A percentile compares a stretch with the other conserved stretches of the same genome.
Evolutionary conservation across 2,329 filamentous ascomycete species (phyloP).

Genomic region (Samsoniella hepiali): DNA sequence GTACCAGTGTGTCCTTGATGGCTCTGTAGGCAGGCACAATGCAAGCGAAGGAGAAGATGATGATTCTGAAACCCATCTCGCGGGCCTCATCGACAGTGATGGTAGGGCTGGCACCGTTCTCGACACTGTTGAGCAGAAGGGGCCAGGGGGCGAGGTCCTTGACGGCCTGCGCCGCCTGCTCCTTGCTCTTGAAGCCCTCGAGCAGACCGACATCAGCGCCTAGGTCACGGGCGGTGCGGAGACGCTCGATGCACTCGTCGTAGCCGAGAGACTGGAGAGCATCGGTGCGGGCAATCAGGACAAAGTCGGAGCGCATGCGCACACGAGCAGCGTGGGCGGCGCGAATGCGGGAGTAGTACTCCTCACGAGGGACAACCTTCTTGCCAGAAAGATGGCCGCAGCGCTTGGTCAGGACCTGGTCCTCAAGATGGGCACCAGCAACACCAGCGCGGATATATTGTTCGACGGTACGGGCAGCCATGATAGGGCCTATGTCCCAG

Average conservation of each 20-base stretch:
- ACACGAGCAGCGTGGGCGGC: conserved; percentile 52
- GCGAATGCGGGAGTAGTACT: conserved; percentile 52
- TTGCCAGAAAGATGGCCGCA: conserved; percentile 64
- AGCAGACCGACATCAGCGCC: conserved; percentile 60
- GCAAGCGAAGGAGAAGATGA: conserved; percentile 53
- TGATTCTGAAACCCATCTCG: conserved; percentile 55
- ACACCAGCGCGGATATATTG: conserved; percentile 54
- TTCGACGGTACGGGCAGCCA: conserved; percentile 50
- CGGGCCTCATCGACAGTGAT: conserved; percentile 51
- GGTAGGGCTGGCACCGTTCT: conserved; percentile 53
- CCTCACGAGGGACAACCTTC: conserved; percentile 51
- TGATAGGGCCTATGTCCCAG: conserved; percentile 38
- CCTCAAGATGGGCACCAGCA: conserved; percentile 59
- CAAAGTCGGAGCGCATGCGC: conserved; percentile 51
- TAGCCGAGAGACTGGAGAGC: conserved; percentile 56
- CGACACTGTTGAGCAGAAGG: conserved; percentile 56
- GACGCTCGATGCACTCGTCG: conserved; percentile 50
- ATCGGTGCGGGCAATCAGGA: conserved; percentile 64
- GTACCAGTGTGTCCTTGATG: conserved; percentile 37
- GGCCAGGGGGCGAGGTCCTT: conserved; percentile 47
- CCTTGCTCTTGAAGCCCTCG: conserved; percentile 53
- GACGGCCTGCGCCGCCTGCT: conserved; percentile 47
- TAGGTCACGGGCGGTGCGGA: conserved; percentile 48
- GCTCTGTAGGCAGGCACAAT: conserved; percentile 47
- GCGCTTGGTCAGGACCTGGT: conserved; percentile 62